phyloP scores from a whole-genome alignment of 106 monocot species.

The Apostasia shenzhenica region DNA sequence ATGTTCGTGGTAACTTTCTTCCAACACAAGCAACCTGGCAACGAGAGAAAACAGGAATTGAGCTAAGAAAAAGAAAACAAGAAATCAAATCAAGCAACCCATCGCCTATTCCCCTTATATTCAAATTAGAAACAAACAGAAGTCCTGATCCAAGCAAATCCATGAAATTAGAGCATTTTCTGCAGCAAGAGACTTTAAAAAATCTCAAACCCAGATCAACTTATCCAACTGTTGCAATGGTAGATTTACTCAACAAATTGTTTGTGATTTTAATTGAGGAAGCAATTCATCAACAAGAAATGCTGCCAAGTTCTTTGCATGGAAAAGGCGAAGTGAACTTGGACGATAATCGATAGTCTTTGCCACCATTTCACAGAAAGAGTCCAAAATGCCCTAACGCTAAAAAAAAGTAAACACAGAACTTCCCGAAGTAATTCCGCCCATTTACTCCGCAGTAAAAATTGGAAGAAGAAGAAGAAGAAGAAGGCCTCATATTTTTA shows the following conservation, averaged over 20 bases:
- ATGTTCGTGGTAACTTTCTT: conserved; percentile 11
- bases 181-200: not conserved
- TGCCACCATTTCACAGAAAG: not conserved
- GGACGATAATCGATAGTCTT: not conserved
- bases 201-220: no score
- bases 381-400: not conserved
- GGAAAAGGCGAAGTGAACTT: not conserved
- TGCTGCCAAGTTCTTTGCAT: conserved; percentile 3
- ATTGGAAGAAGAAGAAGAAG: not conserved
- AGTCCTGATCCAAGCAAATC: not conserved
- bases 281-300: conserved; percentile 5
- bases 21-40: conserved; percentile 7
- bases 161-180: not conserved
- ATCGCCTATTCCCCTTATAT: not conserved
- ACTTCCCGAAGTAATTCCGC: not conserved
- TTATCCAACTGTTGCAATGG: no score
- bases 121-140: not conserved
- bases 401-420: not conserved
- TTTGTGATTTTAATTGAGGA: not conserved
- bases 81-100: not conserved
- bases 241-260: no score
- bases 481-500: not conserved
- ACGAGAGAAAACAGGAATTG: not conserved
- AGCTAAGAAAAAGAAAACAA: not conserved
- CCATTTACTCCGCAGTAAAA: not conserved